Base-by-base conservation (phyloP, 83 land plant species). In the Picea abies region DNA sequence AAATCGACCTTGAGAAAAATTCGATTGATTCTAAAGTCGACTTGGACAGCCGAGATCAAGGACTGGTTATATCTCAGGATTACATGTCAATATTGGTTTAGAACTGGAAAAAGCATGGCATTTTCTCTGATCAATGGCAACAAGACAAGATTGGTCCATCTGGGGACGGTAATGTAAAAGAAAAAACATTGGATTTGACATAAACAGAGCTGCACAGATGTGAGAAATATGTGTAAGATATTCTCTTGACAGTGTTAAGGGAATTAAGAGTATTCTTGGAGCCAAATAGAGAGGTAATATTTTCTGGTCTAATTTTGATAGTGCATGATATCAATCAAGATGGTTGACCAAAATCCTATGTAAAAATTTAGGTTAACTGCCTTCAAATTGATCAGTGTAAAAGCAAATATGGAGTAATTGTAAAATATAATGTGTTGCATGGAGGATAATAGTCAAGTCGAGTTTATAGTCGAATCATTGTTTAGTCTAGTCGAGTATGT, bases 71-170 rank as follows among this genome's bases (percentile, higher is more conserved):
- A 12, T 91, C 93, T 41, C 93, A 91, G 67, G 93, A 91, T 80
- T 87, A 89, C 78, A 83, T 91, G 83, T 91, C 93, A 22, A 87
- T 89, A 83, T 83, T 91, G 77, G 91, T 91, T 17, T 91, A 91
- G 93, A 87, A 87, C 80, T 91, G 89, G 81, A 91, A 91, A 82
- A 89, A 80, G 60, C 90, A 84, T 84, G 86, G 91, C 10, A 75
- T 82, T 19, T 37, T 82, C 29, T 10, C 80, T 62, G 88, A 86
- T 82, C 86, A 84, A 49, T 26, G 68, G 3, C 80, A 80, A 20
- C 11, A 72, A 35, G 44, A 63, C 4, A 62, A 83, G 47, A 73
- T 41, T 29, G 37, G 60, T 20, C 61, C 14, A 14, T 75, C 26
- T 19, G 20, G 29, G 8, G 82, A 79, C 22, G 75, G 47, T 3